These are phyloP conservation scores for Monoraphidium neglectum DNA, from an alignment of 139 green algal genomes.

Conservation along the genomic window DNA sequence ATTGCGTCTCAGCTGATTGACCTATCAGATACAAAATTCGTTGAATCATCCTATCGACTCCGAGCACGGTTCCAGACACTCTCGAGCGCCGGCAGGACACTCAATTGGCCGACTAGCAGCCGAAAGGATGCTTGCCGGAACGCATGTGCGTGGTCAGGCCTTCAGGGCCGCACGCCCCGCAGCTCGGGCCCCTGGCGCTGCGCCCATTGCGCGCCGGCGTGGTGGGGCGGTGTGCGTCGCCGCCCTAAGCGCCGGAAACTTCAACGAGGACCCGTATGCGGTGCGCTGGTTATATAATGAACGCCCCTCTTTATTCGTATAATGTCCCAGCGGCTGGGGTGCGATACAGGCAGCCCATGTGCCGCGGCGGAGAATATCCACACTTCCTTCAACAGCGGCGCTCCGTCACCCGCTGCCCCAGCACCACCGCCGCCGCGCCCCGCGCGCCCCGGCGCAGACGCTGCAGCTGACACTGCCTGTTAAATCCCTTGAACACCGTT, in stretches of 20 bases:
- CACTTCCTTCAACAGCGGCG: not conserved
- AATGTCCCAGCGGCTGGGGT: no score
- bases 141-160: not conserved
- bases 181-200: not conserved
- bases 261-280: slow-evolving; percentile 6
- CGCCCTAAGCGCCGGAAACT: not conserved
- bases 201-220: not conserved
- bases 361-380: not conserved
- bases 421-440: not conserved
- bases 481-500: not conserved
- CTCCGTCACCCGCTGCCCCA: not conserved
- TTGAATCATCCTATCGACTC: no score
- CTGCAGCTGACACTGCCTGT: not conserved
- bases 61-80: no score
- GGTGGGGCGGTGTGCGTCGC: not conserved
- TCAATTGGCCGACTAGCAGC: no score
- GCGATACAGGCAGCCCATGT: no score
- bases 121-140: not conserved
- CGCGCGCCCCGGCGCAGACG: not conserved
- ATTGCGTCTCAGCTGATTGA: no score
- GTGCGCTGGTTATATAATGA: not conserved
- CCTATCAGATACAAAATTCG: no score
- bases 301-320: no score
- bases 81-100: no score
- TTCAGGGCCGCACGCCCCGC: not conserved